phyloP scores from a whole-genome alignment of 2,329 filamentous ascomycete species.

The Aspergillus pseudonomiae region DNA sequence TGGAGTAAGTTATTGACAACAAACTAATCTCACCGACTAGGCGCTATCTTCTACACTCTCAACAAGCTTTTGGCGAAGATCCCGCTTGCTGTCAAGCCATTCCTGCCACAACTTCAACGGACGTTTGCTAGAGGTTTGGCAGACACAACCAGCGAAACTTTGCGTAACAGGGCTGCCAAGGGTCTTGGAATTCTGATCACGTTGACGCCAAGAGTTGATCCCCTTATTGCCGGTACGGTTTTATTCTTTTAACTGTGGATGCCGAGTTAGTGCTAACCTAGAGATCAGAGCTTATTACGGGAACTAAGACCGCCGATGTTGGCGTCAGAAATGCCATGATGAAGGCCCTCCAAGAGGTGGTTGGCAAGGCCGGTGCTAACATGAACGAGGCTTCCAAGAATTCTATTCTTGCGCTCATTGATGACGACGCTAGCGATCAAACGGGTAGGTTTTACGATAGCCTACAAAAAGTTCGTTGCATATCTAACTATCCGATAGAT shows the following conservation, averaged over 20 bases:
- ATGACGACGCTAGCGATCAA: constrained; percentile 75
- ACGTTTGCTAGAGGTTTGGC: constrained; percentile 96
- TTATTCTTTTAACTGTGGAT: constrained; percentile 9
- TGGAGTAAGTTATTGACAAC: neutral
- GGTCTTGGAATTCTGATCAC: constrained; percentile 94
- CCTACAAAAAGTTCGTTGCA: neutral
- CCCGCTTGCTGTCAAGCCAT: constrained; percentile 90
- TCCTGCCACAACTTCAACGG: constrained; percentile 92
- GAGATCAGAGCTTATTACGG: constrained; percentile 78
- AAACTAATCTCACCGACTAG: constrained; percentile 41
- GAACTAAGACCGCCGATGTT: constrained; percentile 83
- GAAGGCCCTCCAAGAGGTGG: constrained; percentile 92
- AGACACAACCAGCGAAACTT: constrained; percentile 84
- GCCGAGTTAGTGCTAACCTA: constrained; percentile 9
- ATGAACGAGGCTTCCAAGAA: constrained; percentile 90
- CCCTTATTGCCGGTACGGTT: constrained; percentile 68
- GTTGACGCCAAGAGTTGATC: constrained; percentile 91
- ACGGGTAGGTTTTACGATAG: constrained; percentile 56
- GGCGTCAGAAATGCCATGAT: constrained; percentile 96
- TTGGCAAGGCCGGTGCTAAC: constrained; percentile 89
- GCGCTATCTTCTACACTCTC: constrained; percentile 88
- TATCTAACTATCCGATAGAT: constrained; percentile 41
- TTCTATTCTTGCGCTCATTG: constrained; percentile 86
- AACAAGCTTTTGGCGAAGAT: constrained; percentile 98
- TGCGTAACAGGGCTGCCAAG: constrained; percentile 87